Evolutionary conservation across 305 asterid species (phyloP), one percentile per base, ranked within the genome.

Genomic region (Salvia sclarea): DNA sequence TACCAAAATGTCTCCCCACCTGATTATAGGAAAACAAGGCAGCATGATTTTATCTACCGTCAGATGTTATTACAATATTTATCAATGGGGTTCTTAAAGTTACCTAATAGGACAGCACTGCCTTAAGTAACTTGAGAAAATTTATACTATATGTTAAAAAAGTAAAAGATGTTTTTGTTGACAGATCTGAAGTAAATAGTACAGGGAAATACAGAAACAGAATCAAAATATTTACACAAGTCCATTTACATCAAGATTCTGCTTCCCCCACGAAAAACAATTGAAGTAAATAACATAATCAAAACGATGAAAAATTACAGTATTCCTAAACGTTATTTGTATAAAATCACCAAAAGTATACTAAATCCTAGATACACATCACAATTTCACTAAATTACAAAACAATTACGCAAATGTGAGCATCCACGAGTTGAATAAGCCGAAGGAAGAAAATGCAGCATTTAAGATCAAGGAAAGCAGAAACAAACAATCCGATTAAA

Each of bases 1-100:
- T 57, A 69, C 75, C 74, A 59, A 66, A 24, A 30, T 22, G 57
- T 72, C 66, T 52, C 75, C 64, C 79, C 81, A 57, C 86, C 86
- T 80, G 83, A 68, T 78, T 41, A 65, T 68, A 77, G 61, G 40
- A 64, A 58, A 8, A 45, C 41, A 47, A 53, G 31, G 63, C 25
- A 43, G 22, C 44, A 50, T 5, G 47, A 14, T 13, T 20, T 52
- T 38, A 22, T 14, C 41, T 21, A n/a, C 64, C 0, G 37, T 30
- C 9, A 53, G 58, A 52, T 53, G 44, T 33, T 5, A 35, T 16
- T 21, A n/a, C 14, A 21, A 37, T 6, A 16, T 43, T 41, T 57
- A 31, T 43, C 31, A 25, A 10, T 67, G 17, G 22, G 22, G n/a
- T 6, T n/a, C 24, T 60, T 16, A 50, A 21, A 74, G 28, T 41